phyloP scores from a whole-genome alignment of 495 filamentous ascomycete species.

The Penicillium goetzii region DNA sequence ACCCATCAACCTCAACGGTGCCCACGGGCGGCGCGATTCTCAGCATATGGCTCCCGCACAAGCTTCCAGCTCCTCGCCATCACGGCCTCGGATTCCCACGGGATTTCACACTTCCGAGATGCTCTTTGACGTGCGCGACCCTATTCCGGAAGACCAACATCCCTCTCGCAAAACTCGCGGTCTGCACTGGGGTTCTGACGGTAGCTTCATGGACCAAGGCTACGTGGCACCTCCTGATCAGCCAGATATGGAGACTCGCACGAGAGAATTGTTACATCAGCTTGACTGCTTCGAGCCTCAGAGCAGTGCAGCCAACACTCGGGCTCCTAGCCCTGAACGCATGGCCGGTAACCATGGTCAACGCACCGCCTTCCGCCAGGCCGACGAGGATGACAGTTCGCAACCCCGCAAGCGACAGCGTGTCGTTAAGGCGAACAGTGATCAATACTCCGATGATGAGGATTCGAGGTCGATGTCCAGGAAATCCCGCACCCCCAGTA shows the following conservation, averaged over 20 bases:
- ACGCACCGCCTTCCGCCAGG: conserved; percentile 8
- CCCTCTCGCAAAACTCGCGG: conserved; percentile 41
- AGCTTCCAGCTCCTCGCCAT: conserved; percentile 21
- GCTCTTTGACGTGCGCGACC: conserved; percentile 49
- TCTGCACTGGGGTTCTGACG: conserved; percentile 69
- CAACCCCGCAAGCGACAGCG: conserved; percentile 45
- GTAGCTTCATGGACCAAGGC: conserved; percentile 59
- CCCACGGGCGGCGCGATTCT: conserved; percentile 23
- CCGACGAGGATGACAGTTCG: conserved; percentile 30
- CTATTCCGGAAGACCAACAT: conserved; percentile 47
- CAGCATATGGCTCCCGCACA: conserved; percentile 26
- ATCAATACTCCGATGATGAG: conserved; percentile 45
- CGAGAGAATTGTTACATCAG: conserved; percentile 54
- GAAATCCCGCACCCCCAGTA: conserved; percentile 51
- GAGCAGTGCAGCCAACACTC: conserved; percentile 59
- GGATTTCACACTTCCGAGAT: conserved; percentile 50
- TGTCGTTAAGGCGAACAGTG: conserved; percentile 38
- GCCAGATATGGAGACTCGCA: conserved; percentile 59
- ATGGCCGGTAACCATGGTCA: conserved; percentile 23
- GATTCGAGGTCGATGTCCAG: conserved; percentile 46
- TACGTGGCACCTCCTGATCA: conserved; percentile 58
- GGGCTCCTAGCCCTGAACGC: conserved; percentile 59
- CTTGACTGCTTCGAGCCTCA: conserved; percentile 58
- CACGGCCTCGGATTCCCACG: conserved; percentile 32
- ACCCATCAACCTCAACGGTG: conserved; percentile 31